phyloP scores from a whole-genome alignment of 495 filamentous ascomycete species.

The Talaromyces stipitatus region DNA sequence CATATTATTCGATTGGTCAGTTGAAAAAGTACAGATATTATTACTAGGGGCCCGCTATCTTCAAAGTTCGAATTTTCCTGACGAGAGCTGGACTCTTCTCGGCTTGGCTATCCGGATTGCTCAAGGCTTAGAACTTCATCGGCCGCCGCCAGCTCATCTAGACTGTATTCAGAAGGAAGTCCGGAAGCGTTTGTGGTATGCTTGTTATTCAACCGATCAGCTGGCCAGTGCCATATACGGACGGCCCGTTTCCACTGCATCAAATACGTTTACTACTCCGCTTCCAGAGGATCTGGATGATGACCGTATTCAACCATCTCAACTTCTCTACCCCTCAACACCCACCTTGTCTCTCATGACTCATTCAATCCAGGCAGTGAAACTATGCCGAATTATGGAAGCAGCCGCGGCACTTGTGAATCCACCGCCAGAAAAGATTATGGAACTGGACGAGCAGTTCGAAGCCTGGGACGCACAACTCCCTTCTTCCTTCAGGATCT shows the following conservation, averaged over 20 bases:
- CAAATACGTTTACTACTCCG: conserved; percentile 3
- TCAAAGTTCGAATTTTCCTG: conserved; percentile 11
- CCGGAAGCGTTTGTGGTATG: conserved; percentile 28
- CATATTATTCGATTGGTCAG: conserved; percentile 2
- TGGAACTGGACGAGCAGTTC: conserved; percentile 5
- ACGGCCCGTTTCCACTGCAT: conserved; percentile 1
- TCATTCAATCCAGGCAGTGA: conserved; percentile 1
- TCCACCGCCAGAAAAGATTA: conserved; percentile 1
- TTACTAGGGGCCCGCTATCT: conserved; percentile 5
- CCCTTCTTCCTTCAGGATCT: not conserved
- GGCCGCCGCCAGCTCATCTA: conserved; percentile 25
- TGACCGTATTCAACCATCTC: not conserved
- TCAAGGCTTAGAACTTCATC: conserved; percentile 59
- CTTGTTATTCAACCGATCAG: conserved; percentile 5
- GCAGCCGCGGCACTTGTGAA: not conserved
- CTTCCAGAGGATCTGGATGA: conserved; percentile 7
- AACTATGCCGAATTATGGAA: conserved; percentile 4
- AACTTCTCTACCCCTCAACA: conserved; percentile 1
- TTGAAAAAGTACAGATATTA: conserved; percentile 4
- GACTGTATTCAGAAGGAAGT: conserved; percentile 26
- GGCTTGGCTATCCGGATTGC: conserved; percentile 61
- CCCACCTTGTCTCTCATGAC: not conserved
- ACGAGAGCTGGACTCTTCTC: conserved; percentile 49
- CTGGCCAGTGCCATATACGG: conserved; percentile 4
- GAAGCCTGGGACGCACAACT: conserved; percentile 3